A percentile compares a stretch with the other conserved stretches of the same genome.
phyloP scores from a whole-genome alignment of 352 stramenopile species.

The Globisporangium cystogenes region DNA sequence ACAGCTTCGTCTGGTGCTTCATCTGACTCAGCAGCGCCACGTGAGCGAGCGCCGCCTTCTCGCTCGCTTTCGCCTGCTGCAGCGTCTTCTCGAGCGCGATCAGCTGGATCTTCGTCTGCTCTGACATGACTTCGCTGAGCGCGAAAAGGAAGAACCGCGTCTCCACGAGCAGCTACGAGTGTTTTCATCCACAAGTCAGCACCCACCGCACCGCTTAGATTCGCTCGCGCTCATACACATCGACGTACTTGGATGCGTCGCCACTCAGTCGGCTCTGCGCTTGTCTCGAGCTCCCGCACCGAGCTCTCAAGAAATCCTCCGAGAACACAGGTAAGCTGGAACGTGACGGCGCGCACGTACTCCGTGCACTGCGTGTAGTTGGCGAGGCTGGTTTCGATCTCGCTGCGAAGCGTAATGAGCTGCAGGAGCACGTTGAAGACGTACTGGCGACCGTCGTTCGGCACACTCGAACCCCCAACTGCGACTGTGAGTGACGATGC shows the following conservation, averaged over 20 bases:
- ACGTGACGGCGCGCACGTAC: constrained; percentile 46
- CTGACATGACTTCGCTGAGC: constrained; percentile 43
- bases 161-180: constrained; percentile 59
- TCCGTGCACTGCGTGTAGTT: constrained; percentile 45
- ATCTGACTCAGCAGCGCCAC: constrained; percentile 59
- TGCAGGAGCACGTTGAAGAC: constrained; percentile 78
- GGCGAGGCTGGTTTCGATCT: constrained; percentile 64
- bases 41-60: constrained; percentile 31
- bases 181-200: background rate
- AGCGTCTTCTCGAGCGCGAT: constrained; percentile 45
- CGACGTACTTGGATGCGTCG: constrained; percentile 55
- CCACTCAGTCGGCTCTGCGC: constrained; percentile 29
- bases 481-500: constrained; percentile 14
- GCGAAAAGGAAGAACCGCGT: constrained; percentile 61
- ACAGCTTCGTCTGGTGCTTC: constrained; percentile 79
- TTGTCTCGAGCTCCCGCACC: constrained; percentile 20
- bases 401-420: constrained; percentile 65
- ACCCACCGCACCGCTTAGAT: background rate
- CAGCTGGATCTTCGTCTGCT: constrained; percentile 47
- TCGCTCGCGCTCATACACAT: background rate
- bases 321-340: constrained; percentile 48
- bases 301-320: constrained; percentile 36
- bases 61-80: constrained; percentile 24
- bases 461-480: constrained; percentile 14
- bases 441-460: constrained; percentile 64